phyloP scores from a whole-genome alignment of 2,329 filamentous ascomycete species.

The Pseudogymnoascus sp. region DNA sequence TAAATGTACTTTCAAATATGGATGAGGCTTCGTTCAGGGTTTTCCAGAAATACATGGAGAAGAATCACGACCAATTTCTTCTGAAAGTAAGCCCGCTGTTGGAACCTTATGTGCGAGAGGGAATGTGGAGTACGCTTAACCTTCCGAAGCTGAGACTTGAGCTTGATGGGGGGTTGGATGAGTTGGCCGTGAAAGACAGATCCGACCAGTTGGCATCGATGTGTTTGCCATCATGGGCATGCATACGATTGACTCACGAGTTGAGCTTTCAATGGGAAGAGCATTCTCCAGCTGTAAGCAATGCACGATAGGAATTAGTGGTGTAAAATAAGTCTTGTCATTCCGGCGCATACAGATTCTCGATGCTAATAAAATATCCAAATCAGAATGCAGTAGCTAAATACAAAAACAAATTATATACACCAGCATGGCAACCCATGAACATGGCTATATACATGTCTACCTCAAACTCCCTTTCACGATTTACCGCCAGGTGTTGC shows the following conservation, averaged over 20 bases:
- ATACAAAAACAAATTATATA: background rate
- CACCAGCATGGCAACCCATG: background rate
- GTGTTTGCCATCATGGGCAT: background rate
- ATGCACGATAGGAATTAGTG: background rate
- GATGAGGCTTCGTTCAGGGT: background rate
- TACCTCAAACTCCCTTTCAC: background rate
- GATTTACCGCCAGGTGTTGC: constrained; percentile 14
- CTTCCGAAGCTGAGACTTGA: background rate
- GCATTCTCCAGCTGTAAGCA: background rate
- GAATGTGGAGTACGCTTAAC: background rate
- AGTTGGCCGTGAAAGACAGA: background rate
- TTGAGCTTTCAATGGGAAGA: background rate
- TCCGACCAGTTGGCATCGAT: background rate
- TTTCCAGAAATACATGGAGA: background rate
- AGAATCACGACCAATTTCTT: background rate
- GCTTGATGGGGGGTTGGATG: background rate
- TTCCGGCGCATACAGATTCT: background rate
- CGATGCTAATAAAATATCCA: background rate
- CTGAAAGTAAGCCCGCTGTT: background rate
- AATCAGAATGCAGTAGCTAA: background rate
- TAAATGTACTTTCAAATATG: background rate
- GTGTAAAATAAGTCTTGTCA: background rate
- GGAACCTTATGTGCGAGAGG: background rate
- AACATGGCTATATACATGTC: background rate
- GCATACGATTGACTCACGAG: background rate